Evolutionary conservation across 495 filamentous ascomycete genomes (phyloP).

Genomic region (Cenococcum geophilum): DNA sequence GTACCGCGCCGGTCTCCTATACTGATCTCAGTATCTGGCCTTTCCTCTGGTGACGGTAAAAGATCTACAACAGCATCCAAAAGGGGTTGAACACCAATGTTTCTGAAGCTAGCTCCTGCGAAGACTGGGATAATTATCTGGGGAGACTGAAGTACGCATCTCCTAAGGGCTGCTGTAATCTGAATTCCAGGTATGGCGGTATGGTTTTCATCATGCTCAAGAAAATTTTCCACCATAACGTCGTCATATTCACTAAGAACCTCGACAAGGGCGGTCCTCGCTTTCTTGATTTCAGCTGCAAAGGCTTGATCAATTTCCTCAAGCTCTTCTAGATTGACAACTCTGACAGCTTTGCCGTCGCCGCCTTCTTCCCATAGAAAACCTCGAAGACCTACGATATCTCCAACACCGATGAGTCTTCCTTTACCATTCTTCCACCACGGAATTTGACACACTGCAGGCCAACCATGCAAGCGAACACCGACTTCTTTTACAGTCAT

Average conservation of each 20-base stretch:
- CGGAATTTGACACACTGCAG: constrained; percentile 89
- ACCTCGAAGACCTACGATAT: constrained; percentile 58
- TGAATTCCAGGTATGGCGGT: constrained; percentile 55
- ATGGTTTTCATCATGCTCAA: constrained; percentile 68
- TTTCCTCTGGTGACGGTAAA: constrained; percentile 74
- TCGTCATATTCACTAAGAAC: constrained; percentile 83
- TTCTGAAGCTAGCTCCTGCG: constrained; percentile 85
- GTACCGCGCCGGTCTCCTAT: constrained; percentile 50
- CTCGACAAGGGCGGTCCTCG: constrained; percentile 74
- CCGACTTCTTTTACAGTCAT: constrained; percentile 81
- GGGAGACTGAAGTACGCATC: constrained; percentile 54
- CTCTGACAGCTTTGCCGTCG: constrained; percentile 59
- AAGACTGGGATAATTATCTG: constrained; percentile 75
- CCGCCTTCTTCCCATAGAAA: constrained; percentile 54
- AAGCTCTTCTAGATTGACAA: constrained; percentile 47
- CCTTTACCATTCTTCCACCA: constrained; percentile 77
- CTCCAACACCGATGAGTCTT: constrained; percentile 71
- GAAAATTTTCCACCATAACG: constrained; percentile 71
- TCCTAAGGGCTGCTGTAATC: constrained; percentile 68
- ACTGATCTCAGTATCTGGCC: constrained; percentile 70
- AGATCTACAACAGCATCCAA: constrained; percentile 83
- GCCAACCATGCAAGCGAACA: constrained; percentile 70
- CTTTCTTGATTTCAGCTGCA: constrained; percentile 64
- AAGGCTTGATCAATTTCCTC: constrained; percentile 48
- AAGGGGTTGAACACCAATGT: constrained; percentile 90